phyloP scores from a whole-genome alignment of 352 stramenopile species.

The Phytophthora boehmeriae region DNA sequence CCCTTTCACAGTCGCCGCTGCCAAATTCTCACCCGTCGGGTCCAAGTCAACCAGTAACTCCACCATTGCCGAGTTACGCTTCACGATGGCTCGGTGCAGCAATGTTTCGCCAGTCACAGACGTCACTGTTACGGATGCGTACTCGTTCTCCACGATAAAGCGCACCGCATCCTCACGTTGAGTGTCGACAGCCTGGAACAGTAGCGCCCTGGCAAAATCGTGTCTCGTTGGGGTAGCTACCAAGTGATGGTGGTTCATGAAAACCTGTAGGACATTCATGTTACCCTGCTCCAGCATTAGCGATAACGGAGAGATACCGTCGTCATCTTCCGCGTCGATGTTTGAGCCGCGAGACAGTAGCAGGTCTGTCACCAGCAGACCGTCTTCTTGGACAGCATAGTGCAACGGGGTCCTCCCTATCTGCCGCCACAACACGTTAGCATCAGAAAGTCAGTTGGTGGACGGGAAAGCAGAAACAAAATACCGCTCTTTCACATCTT shows the following conservation, averaged over 20 bases:
- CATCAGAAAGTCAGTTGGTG: not conserved
- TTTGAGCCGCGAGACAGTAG: slow-evolving; percentile 19
- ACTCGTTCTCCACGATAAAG: slow-evolving; percentile 33
- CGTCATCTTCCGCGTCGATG: slow-evolving; percentile 23
- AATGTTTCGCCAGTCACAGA: slow-evolving; percentile 19
- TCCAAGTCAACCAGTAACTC: slow-evolving; percentile 24
- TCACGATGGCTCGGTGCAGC: slow-evolving; percentile 25
- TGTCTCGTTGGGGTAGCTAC: slow-evolving; percentile 21
- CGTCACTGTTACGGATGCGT: slow-evolving; percentile 6
- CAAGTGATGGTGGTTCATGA: slow-evolving; percentile 36
- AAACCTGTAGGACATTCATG: slow-evolving; percentile 29
- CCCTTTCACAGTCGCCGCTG: not conserved
- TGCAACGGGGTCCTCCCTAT: slow-evolving; percentile 31
- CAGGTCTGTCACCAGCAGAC: slow-evolving; percentile 29
- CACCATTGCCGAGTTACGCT: slow-evolving; percentile 10
- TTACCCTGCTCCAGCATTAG: slow-evolving; percentile 14
- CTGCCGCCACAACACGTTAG: slow-evolving; percentile 9
- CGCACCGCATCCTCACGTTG: slow-evolving; percentile 5
- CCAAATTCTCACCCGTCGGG: slow-evolving; percentile 8
- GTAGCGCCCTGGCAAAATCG: slow-evolving; percentile 17
- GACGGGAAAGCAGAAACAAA: too few species aligned
- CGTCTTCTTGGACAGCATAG: slow-evolving; percentile 30
- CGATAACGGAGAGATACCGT: slow-evolving; percentile 12
- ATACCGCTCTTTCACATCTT: too few species aligned
- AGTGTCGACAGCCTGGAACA: slow-evolving; percentile 19